Evolutionary conservation across 805 yeast species (phyloP).

Genomic region (Vanderwaltozyma tropicalis): DNA sequence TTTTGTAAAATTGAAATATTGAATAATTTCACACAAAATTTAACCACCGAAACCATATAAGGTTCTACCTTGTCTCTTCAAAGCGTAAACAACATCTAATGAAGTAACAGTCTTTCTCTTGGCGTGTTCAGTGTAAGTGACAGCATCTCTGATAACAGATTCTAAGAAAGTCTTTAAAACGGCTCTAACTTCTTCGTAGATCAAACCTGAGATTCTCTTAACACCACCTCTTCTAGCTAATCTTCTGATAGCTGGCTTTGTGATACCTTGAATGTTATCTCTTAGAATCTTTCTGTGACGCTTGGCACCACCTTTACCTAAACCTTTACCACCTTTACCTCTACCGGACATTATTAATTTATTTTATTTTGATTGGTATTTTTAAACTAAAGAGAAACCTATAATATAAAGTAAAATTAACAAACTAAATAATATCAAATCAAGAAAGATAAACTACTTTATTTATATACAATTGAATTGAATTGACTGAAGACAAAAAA

Average conservation of each 20-base stretch:
- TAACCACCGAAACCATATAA: constrained; percentile 99
- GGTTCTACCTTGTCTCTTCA: constrained; percentile 99
- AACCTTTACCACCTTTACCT: constrained; percentile 99
- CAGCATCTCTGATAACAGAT: constrained; percentile 96
- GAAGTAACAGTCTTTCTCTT: constrained; percentile 99
- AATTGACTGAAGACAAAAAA: not conserved
- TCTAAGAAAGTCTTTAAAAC: constrained; percentile 92
- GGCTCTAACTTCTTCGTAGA: constrained; percentile 96
- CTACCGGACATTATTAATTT: constrained; percentile 74
- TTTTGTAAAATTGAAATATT: not conserved
- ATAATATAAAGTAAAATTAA: no score
- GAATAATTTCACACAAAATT: not conserved
- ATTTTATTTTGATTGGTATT: not conserved
- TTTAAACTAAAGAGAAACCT: no score
- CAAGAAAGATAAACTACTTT: constrained; percentile 42
- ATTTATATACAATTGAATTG: no score
- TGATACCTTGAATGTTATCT: constrained; percentile 98
- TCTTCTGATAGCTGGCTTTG: constrained; percentile 99
- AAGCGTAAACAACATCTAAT: constrained; percentile 95
- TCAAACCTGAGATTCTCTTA: constrained; percentile 96
- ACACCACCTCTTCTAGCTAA: constrained; percentile 99
- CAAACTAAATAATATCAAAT: no score
- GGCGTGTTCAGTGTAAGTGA: constrained; percentile 98
- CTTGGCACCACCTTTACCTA: constrained; percentile 99
- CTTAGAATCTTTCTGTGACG: constrained; percentile 98